Conservation (phyloP, 768 basidiomycete species). For the Sarcodon sp. region DNA sequence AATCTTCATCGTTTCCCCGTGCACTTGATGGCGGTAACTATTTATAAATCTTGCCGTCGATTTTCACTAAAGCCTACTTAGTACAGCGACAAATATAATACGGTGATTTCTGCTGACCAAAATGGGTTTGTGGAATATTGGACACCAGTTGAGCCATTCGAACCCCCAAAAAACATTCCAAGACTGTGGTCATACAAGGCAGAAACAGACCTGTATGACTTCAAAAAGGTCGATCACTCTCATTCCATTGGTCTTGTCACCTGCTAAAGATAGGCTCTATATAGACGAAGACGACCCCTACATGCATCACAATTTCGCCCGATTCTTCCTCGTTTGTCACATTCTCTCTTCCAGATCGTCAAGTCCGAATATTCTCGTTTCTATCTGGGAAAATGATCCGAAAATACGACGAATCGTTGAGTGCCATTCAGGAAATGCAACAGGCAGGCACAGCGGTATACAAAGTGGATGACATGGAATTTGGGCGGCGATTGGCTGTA, state of each 20-base stretch:
- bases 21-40: slow-evolving; percentile 64
- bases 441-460: slow-evolving; percentile 91
- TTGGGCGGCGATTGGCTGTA: slow-evolving; percentile 87
- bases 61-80: slow-evolving; percentile 17
- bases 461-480: slow-evolving; percentile 97
- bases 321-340: slow-evolving; percentile 84
- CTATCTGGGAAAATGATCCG: slow-evolving; percentile 79
- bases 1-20: slow-evolving; percentile 82
- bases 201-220: slow-evolving; percentile 90
- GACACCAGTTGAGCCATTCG: slow-evolving; percentile 85
- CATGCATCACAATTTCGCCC: slow-evolving; percentile 86
- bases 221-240: slow-evolving; percentile 67
- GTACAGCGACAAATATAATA: slow-evolving; percentile 88
- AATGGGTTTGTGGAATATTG: slow-evolving; percentile 95
- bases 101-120: slow-evolving; percentile 90
- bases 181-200: slow-evolving; percentile 88
- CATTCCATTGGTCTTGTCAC: background rate
- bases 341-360: slow-evolving; percentile 87
- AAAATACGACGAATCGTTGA: slow-evolving; percentile 89
- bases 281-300: slow-evolving; percentile 85
- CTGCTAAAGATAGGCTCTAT: background rate
- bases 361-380: slow-evolving; percentile 90
- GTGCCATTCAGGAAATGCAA: slow-evolving; percentile 96
- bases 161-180: slow-evolving; percentile 60
- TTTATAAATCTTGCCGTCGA: background rate